Percentiles rank a stretch among this genome's conserved stretches.
Conservation (phyloP, 208 protist species). For the Leishmania martiniquensis region DNA sequence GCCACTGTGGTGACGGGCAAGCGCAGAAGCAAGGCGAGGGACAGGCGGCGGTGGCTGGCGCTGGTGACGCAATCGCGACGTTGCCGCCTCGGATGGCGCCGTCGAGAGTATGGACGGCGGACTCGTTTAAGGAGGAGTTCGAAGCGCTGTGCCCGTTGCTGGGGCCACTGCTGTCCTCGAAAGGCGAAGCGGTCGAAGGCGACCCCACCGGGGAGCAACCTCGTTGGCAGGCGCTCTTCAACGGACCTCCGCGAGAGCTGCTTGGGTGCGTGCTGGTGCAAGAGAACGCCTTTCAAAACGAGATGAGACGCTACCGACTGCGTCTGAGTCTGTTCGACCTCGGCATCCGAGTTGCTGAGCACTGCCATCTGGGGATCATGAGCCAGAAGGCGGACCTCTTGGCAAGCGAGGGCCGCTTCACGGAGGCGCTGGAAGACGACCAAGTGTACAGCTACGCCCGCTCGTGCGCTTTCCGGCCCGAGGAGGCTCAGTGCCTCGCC, state of each 20-base stretch:
- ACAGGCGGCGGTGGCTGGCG: not conserved
- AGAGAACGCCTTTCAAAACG: slow-evolving; percentile 86
- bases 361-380: slow-evolving; percentile 86
- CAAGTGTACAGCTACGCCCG: slow-evolving; percentile 83
- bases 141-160: slow-evolving; percentile 27
- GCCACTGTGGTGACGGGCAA: slow-evolving; percentile 55
- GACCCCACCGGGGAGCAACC: not conserved
- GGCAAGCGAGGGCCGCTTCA: slow-evolving; percentile 34
- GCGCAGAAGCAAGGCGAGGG: not conserved
- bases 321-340: slow-evolving; percentile 83
- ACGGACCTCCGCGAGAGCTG: slow-evolving; percentile 70
- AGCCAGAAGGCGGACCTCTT: slow-evolving; percentile 60
- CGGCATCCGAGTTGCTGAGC: slow-evolving; percentile 84
- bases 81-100: not conserved
- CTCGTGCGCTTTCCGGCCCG: slow-evolving; percentile 65
- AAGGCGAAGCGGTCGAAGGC: slow-evolving; percentile 7
- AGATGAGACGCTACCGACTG: slow-evolving; percentile 82
- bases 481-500: slow-evolving; percentile 54
- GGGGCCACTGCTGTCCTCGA: slow-evolving; percentile 22
- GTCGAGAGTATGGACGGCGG: slow-evolving; percentile 6
- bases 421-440: slow-evolving; percentile 61
- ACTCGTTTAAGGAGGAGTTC: slow-evolving; percentile 30
- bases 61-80: not conserved
- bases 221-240: slow-evolving; percentile 35
- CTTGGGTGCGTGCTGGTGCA: slow-evolving; percentile 83